phyloP scores from a whole-genome alignment of 164 flowering plant genomes.

The grape (Vitis vinifera) region DNA sequence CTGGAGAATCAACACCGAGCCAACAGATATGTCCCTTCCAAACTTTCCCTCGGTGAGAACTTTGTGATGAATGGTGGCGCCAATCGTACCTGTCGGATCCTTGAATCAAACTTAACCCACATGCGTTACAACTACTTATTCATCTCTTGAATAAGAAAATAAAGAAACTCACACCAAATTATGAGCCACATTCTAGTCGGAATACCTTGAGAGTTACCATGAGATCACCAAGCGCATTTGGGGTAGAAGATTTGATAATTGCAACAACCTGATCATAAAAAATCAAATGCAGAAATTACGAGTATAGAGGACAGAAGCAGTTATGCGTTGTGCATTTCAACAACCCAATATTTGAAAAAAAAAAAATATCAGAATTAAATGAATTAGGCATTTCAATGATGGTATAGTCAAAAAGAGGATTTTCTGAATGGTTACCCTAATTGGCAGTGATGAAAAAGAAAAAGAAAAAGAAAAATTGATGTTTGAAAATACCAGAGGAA shows the following conservation, averaged over 20 bases:
- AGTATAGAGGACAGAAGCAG: no score
- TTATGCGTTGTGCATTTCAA: no score
- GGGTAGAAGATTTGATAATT: constrained; percentile 55
- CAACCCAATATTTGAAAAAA: no score
- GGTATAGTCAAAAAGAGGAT: no score
- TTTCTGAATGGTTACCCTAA: no score
- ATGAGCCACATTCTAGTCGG: background rate
- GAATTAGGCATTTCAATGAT: no score
- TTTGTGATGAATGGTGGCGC: constrained; percentile 64
- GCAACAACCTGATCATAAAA: constrained; percentile 58
- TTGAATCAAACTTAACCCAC: constrained; percentile 20
- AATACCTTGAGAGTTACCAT: constrained; percentile 70
- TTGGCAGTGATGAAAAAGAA: no score
- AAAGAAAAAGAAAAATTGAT: no score
- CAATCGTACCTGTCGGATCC: constrained; percentile 78
- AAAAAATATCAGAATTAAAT: no score
- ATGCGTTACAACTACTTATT: background rate
- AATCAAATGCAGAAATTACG: background rate
- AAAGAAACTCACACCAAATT: background rate
- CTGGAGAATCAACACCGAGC: constrained; percentile 62
- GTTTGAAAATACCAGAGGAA: no score
- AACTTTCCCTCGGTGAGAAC: constrained; percentile 46
- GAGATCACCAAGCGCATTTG: constrained; percentile 74
- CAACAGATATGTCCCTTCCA: constrained; percentile 53
- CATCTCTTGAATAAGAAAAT: background rate